phyloP scores from a whole-genome alignment of 2,329 filamentous ascomycete species.

The Hypoxylon sp. region DNA sequence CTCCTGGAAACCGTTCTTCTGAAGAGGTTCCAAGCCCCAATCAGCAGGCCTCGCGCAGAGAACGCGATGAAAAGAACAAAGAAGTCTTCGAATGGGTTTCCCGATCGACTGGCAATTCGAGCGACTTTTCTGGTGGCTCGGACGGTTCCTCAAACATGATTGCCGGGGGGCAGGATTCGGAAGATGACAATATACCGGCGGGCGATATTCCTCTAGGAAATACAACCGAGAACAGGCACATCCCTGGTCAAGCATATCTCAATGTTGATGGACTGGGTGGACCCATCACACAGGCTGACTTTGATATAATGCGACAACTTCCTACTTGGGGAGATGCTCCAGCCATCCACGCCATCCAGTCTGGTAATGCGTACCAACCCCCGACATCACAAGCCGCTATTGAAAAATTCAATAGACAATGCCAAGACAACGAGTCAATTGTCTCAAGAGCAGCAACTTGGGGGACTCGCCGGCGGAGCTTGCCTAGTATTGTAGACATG shows the following conservation, averaged over 20 bases:
- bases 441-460: constrained; percentile 77
- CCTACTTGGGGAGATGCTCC: constrained; percentile 67
- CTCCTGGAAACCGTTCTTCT: constrained; percentile 61
- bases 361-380: constrained; percentile 60
- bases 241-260: constrained; percentile 67
- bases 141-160: constrained; percentile 36
- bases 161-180: constrained; percentile 29
- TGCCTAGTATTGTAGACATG: constrained; percentile 72
- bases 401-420: constrained; percentile 66
- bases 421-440: constrained; percentile 70
- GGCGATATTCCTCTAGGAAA: constrained; percentile 63
- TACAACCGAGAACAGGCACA: constrained; percentile 65
- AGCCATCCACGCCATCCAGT: constrained; percentile 62
- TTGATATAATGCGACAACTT: constrained; percentile 65
- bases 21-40: constrained; percentile 66
- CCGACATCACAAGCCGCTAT: constrained; percentile 69
- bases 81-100: constrained; percentile 68
- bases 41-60: constrained; percentile 61
- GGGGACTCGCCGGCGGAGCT: constrained; percentile 77
- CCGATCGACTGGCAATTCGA: constrained; percentile 46
- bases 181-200: constrained; percentile 57
- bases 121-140: constrained; percentile 29
- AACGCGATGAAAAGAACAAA: constrained; percentile 63
- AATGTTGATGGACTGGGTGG: constrained; percentile 56
- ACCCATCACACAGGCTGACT: constrained; percentile 62